Evolutionary conservation across 2,329 filamentous ascomycete species (phyloP).

Genomic region (Calonectria ilicicola): DNA sequence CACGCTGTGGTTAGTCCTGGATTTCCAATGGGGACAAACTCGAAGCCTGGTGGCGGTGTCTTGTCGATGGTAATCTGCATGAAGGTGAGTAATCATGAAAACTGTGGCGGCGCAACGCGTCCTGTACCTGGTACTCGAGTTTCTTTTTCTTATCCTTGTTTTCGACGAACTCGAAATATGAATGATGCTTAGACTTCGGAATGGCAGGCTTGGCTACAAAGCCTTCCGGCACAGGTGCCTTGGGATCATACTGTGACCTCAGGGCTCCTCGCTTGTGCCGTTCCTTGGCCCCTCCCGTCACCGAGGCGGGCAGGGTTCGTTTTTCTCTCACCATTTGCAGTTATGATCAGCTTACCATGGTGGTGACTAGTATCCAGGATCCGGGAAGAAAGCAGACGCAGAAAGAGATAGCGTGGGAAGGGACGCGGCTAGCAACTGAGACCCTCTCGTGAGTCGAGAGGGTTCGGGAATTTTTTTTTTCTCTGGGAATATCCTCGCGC

Average conservation of each 20-base stretch:
- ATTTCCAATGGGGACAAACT: conserved; percentile 73
- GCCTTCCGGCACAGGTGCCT: conserved; percentile 48
- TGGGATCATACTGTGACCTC: conserved; percentile 48
- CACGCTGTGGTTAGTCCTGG: conserved; percentile 70
- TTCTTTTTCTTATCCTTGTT: conserved; percentile 75
- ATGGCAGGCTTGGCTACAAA: conserved; percentile 53
- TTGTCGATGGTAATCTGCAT: conserved; percentile 64
- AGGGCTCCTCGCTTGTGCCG: conserved; percentile 48
- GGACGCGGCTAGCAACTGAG: conserved; percentile 35
- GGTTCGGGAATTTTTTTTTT: conserved; percentile 17
- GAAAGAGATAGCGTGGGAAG: conserved; percentile 26
- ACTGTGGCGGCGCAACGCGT: conserved; percentile 27
- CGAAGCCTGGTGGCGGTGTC: conserved; percentile 69
- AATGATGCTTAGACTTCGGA: conserved; percentile 67
- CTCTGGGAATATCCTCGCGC: conserved; percentile 26
- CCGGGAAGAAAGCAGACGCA: conserved; percentile 24
- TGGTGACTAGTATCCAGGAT: conserved; percentile 29
- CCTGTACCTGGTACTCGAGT: conserved; percentile 69
- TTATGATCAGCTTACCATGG: conserved; percentile 45
- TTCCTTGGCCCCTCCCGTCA: conserved; percentile 50
- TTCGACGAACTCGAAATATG: conserved; percentile 73
- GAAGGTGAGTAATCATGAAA: conserved; percentile 43
- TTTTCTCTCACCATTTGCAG: conserved; percentile 52
- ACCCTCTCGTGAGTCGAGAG: conserved; percentile 30
- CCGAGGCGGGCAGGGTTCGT: conserved; percentile 46